Base-by-base conservation (phyloP, 129 eudicot genomes). In the Ambrosia artemisiifolia region DNA sequence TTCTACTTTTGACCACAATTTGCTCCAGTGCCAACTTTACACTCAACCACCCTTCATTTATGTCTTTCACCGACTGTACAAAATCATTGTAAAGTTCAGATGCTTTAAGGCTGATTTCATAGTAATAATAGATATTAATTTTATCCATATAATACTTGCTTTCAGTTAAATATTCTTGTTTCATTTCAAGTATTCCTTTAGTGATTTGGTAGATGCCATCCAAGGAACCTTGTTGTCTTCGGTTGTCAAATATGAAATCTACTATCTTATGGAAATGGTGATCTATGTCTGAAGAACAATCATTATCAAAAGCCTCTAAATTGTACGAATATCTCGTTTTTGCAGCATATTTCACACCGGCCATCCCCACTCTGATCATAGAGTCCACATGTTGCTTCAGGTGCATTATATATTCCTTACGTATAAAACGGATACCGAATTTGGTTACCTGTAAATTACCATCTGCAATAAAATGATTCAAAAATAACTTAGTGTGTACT, bases 1-100 rank as follows among this genome's bases (percentile, higher is more conserved):
- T 46, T 72, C 68, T 59, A 17, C 46, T n/a, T 60, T 60, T 72
- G 16, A 60, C 16, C 33, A 72, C 7, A 72, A 72, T 57, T 44
- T 57, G 56, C 59, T 47, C 60, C 44, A 67, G 18, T 32, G 61
- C 72, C 44, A 48, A 30, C 60, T 67, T 67, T 14, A 43, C 44
- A 24, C 76, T 42, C 35, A 71, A n/a, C 76, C 76, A 71, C 2
- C 43, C 48, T 28, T 28, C 33, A 42, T 65, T 57, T 40, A 32
- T 3, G 33, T 57, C 67, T 57, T 57, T 57, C 17, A 71, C 30
- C 18, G 48, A 71, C 34, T 40, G 32, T 8, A 71, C 7, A 28
- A 71, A 71, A 28, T 71, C 67, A 7, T 20, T 57, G 38, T 59
- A 71, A 12, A 71, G 76, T 71, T 8, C 16, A 1, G 57, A 71